phyloP scores from a whole-genome alignment of 164 flowering plant genomes.

The Tetrastigma voinierianum region DNA sequence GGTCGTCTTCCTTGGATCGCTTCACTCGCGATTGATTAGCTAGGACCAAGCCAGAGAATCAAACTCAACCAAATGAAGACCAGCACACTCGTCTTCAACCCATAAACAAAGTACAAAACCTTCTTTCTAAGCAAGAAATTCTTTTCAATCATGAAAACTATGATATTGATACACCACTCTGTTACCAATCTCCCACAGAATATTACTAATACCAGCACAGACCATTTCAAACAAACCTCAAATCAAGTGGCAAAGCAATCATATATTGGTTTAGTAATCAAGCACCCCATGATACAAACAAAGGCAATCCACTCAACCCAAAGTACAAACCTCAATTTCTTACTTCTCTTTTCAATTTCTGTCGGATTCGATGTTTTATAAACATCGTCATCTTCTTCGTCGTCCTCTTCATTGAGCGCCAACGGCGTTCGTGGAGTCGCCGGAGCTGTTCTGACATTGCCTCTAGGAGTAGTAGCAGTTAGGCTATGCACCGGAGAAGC shows the following conservation, averaged over 20 bases:
- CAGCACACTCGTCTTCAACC: conserved; percentile 19
- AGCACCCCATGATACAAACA: conserved; percentile 2
- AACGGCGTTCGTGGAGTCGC: conserved; percentile 15
- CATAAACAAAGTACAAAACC: conserved; percentile 28
- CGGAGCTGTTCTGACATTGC: conserved; percentile 5
- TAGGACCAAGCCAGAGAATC: conserved; percentile 24
- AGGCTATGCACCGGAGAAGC: conserved; percentile 17
- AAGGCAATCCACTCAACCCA: conserved; percentile 7
- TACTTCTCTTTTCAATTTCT: not conserved
- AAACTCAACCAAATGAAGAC: conserved; percentile 29
- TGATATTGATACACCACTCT: conserved; percentile 12
- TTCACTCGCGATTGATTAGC: conserved; percentile 13
- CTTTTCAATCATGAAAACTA: conserved; percentile 23
- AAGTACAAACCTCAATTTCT: conserved; percentile 1
- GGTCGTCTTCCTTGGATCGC: conserved; percentile 11
- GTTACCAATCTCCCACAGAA: conserved; percentile 31
- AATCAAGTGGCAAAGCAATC: not conserved
- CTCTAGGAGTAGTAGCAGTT: conserved; percentile 6
- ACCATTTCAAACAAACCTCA: conserved; percentile 31
- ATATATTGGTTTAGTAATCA: conserved; percentile 6
- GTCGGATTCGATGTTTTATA: conserved; percentile 4
- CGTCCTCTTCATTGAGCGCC: conserved; percentile 2
- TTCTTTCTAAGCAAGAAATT: conserved; percentile 23
- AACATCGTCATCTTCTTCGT: conserved; percentile 15
- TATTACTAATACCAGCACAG: conserved; percentile 19